Conservation (phyloP, 495 filamentous ascomycete genomes). For the Cryomyces minteri region DNA sequence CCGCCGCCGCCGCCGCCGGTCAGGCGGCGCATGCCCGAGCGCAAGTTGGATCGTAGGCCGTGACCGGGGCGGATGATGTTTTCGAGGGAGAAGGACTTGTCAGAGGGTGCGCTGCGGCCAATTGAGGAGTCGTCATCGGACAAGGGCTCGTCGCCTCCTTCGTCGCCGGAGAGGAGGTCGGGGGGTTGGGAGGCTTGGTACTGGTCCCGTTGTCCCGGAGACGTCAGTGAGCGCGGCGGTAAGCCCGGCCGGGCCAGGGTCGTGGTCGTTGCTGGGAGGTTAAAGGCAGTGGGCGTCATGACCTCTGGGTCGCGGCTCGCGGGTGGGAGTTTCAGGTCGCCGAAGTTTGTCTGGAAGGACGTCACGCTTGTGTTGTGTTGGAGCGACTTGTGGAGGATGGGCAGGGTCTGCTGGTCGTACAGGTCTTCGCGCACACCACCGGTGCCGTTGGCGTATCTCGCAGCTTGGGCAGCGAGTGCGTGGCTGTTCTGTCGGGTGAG, state of each 20-base stretch:
- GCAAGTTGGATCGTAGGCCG: conserved; percentile 4
- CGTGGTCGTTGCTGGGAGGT: conserved; percentile 10
- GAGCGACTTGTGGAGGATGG: conserved; percentile 72
- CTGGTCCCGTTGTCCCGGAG: conserved; percentile 5
- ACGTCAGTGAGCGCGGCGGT: conserved; percentile 21
- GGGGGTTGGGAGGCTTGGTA: neutral
- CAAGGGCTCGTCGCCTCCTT: conserved; percentile 17
- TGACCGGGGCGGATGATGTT: neutral
- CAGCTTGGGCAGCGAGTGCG: conserved; percentile 29
- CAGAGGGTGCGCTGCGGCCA: conserved; percentile 11
- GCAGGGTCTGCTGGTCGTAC: conserved; percentile 86
- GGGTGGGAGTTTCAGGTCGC: conserved; percentile 25
- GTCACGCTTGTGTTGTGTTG: conserved; percentile 48
- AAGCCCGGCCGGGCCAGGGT: conserved; percentile 14
- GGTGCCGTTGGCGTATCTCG: conserved; percentile 1
- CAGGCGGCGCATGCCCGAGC: conserved; percentile 13
- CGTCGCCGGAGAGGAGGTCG: neutral
- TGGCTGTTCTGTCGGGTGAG: conserved; percentile 30
- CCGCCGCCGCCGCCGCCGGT: conserved; percentile 8
- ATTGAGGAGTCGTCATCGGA: conserved; percentile 21
- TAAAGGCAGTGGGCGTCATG: conserved; percentile 42
- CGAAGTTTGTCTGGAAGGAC: conserved; percentile 79
- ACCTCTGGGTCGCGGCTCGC: conserved; percentile 30
- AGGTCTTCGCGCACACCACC: conserved; percentile 67
- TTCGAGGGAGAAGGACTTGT: neutral